Conservation (phyloP, 148 eudicot species). For the Cornus suecica region DNA sequence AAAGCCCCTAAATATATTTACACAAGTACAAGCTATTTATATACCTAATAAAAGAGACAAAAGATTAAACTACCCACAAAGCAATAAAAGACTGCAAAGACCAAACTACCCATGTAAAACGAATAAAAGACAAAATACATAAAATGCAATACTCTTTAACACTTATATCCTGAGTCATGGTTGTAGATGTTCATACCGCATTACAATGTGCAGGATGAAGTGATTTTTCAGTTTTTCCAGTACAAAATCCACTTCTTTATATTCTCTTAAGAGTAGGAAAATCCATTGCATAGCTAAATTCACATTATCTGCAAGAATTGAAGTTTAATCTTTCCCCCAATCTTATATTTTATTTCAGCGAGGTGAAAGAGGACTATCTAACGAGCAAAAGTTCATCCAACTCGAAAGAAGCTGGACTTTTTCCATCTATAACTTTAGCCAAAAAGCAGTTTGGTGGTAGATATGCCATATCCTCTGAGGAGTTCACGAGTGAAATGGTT, state of each 20-base stretch:
- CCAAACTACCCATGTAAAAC: too few relatives aligned
- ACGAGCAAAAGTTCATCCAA: constrained; percentile 33
- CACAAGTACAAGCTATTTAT: too few relatives aligned
- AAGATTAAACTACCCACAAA: too few relatives aligned
- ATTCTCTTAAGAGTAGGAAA: not conserved
- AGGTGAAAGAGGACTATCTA: constrained; percentile 56
- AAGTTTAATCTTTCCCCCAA: not conserved
- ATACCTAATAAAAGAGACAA: too few relatives aligned
- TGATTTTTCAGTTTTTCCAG: not conserved
- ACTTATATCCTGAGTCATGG: not conserved
- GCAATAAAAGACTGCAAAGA: too few relatives aligned
- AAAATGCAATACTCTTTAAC: too few relatives aligned
- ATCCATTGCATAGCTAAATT: not conserved
- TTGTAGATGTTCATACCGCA: not conserved
- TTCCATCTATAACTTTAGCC: constrained; percentile 57
- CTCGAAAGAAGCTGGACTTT: constrained; percentile 31
- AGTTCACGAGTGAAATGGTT: constrained; percentile 88
- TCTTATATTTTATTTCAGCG: constrained; percentile 31
- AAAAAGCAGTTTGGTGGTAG: constrained; percentile 79
- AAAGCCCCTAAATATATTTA: too few relatives aligned
- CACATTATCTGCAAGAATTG: not conserved
- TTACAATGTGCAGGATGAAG: not conserved
- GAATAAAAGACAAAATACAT: too few relatives aligned
- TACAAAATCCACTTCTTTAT: not conserved
- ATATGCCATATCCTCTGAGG: constrained; percentile 89